Conservation (phyloP, 345 rosid genomes). For the Balakata baccata region DNA sequence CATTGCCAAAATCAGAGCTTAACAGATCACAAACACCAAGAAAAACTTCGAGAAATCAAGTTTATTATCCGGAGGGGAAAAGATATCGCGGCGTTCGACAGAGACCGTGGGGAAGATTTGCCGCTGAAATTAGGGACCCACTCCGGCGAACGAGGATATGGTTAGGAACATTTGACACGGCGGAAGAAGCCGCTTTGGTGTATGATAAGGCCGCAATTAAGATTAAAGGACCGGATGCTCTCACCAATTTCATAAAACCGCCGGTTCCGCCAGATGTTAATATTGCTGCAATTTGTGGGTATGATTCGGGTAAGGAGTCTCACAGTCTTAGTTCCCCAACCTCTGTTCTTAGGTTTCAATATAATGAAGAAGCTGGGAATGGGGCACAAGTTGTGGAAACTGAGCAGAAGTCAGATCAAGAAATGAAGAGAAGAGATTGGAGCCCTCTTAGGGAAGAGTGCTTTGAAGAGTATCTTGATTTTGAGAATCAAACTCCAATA, state of each 20-base stretch:
- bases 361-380: constrained; percentile 39
- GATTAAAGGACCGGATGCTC: constrained; percentile 56
- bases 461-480: constrained; percentile 30
- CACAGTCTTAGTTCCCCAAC: constrained; percentile 62
- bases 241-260: constrained; percentile 53
- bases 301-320: constrained; percentile 52
- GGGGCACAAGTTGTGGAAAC: constrained; percentile 15
- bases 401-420: constrained; percentile 1
- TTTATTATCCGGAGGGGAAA: constrained; percentile 14
- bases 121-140: constrained; percentile 86
- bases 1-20: not conserved
- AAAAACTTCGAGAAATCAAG: not conserved
- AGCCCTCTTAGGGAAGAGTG: not conserved
- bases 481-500: constrained; percentile 35
- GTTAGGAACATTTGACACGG: constrained; percentile 69
- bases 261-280: constrained; percentile 29
- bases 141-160: constrained; percentile 41
- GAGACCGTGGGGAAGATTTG: constrained; percentile 77
- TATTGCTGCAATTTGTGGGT: constrained; percentile 31
- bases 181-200: constrained; percentile 72
- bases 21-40: not conserved
- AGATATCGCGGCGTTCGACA: constrained; percentile 66
- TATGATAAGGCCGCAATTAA: constrained; percentile 68
- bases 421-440: not conserved
- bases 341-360: constrained; percentile 67